A percentile compares a stretch with the other conserved stretches of the same genome.
phyloP scores from a whole-genome alignment of 2,329 filamentous ascomycete species.

The Pseudopithomyces maydicus region DNA sequence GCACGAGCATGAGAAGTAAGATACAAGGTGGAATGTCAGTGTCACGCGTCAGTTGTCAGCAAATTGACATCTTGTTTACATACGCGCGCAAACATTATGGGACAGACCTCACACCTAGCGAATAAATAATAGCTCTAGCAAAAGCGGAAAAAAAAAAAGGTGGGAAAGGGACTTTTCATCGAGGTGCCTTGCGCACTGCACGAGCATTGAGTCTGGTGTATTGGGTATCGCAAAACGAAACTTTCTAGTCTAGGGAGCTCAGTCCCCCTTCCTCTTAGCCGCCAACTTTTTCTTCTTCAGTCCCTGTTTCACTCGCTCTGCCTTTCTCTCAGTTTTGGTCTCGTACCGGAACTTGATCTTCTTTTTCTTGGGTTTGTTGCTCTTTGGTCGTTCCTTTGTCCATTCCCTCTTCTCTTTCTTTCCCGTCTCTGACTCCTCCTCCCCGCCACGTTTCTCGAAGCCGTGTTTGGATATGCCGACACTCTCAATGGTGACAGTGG shows the following conservation, averaged over 20 bases:
- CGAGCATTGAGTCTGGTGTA: too few relatives aligned
- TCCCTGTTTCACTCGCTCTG: conserved; percentile 65
- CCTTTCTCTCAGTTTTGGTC: conserved; percentile 78
- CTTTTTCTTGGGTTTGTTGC: conserved; percentile 69
- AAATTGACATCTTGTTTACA: too few relatives aligned
- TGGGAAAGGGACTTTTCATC: too few relatives aligned
- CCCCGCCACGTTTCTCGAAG: conserved; percentile 58
- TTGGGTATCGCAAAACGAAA: too few relatives aligned
- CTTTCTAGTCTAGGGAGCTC: background rate
- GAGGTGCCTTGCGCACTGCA: too few relatives aligned
- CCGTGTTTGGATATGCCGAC: conserved; percentile 80
- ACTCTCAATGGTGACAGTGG: conserved; percentile 90
- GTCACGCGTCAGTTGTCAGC: too few relatives aligned
- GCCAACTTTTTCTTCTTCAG: conserved; percentile 74
- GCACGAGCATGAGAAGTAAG: too few relatives aligned
- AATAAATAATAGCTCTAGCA: too few relatives aligned
- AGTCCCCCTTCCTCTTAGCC: conserved; percentile 55
- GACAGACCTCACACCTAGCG: too few relatives aligned
- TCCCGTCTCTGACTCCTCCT: conserved; percentile 27
- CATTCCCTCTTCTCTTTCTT: conserved; percentile 44
- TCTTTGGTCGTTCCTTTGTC: conserved; percentile 55
- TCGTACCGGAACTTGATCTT: conserved; percentile 95
- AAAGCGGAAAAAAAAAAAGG: too few relatives aligned
- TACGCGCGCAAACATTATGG: too few relatives aligned
- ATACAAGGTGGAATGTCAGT: too few relatives aligned